Evolutionary conservation across 345 rosid species (phyloP).

Genomic region (Eucalyptus cloeziana): DNA sequence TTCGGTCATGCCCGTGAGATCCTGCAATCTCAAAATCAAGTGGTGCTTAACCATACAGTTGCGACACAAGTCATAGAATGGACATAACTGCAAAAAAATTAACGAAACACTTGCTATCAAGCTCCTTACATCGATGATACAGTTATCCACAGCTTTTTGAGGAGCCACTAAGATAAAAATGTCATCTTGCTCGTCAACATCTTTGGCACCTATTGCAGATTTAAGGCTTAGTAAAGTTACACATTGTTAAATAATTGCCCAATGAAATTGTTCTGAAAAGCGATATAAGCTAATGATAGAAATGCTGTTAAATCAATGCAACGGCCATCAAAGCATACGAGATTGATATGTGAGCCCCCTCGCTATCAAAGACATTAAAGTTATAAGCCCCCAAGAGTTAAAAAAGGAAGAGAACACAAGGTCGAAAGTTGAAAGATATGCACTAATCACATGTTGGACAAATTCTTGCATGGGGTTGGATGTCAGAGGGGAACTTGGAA

Average conservation of each 20-base stretch:
- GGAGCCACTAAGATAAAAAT: conserved; percentile 82
- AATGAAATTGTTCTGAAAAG: not conserved
- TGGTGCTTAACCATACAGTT: too few relatives aligned
- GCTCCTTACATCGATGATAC: conserved; percentile 65
- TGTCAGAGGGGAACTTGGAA: not conserved
- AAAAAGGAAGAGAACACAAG: fast-evolving
- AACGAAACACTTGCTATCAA: not conserved
- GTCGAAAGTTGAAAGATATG: not conserved
- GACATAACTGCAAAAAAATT: too few relatives aligned
- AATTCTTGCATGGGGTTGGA: not conserved
- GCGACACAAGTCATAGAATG: too few relatives aligned
- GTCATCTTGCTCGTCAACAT: conserved; percentile 78
- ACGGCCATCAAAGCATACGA: not conserved
- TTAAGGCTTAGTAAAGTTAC: not conserved
- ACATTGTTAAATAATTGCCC: fast-evolving
- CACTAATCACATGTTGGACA: fast-evolving
- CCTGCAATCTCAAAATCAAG: too few relatives aligned
- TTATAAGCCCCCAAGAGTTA: fast-evolving
- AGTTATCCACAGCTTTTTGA: conserved; percentile 86
- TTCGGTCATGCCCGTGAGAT: too few relatives aligned
- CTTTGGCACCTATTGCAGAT: conserved; percentile 41
- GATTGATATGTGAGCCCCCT: not conserved
- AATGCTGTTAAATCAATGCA: not conserved
- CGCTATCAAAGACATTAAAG: not conserved
- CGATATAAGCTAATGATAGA: not conserved